Percentiles rank a stretch among this genome's conserved stretches.
These are phyloP conservation scores for Metschnikowia picachoensis DNA, from an alignment of 805 yeast genomes.

Conservation along the genomic window DNA sequence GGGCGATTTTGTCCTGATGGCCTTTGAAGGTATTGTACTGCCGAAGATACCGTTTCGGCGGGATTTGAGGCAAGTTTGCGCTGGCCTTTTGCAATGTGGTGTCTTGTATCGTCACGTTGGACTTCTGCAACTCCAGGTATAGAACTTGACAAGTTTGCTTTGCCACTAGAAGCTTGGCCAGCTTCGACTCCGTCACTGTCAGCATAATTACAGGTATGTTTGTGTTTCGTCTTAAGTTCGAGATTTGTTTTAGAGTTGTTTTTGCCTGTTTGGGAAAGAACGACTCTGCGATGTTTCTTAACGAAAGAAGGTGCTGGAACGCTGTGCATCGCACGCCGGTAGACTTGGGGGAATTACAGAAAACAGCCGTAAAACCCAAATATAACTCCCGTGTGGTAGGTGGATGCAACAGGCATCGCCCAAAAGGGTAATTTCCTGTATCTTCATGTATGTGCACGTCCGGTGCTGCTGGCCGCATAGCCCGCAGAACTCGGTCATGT, in stretches of 20 bases:
- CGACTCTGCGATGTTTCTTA: constrained; percentile 4
- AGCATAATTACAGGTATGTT: background rate
- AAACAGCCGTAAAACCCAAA: no score
- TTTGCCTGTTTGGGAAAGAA: constrained; percentile 6
- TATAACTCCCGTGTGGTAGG: constrained; percentile 3
- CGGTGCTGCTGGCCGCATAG: no score
- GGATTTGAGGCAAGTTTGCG: constrained; percentile 29
- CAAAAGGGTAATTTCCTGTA: constrained; percentile 9
- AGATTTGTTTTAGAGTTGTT: background rate
- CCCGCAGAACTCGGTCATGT: no score
- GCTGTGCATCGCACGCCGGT: background rate
- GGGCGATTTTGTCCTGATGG: constrained; percentile 71
- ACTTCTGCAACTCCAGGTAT: constrained; percentile 47
- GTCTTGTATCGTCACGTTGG: constrained; percentile 42
- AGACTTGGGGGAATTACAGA: no score
- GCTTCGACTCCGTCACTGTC: constrained; percentile 3
- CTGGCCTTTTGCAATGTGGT: constrained; percentile 42
- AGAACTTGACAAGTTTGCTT: constrained; percentile 26
- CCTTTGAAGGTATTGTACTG: constrained; percentile 46
- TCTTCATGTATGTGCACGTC: background rate
- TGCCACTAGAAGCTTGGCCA: constrained; percentile 8
- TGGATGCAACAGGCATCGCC: constrained; percentile 2
- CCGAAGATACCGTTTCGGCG: constrained; percentile 24
- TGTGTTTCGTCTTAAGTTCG: no score
- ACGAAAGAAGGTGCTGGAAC: background rate